Evolutionary conservation across 345 rosid species (phyloP).

Genomic region (Sisymbrium altissimum): DNA sequence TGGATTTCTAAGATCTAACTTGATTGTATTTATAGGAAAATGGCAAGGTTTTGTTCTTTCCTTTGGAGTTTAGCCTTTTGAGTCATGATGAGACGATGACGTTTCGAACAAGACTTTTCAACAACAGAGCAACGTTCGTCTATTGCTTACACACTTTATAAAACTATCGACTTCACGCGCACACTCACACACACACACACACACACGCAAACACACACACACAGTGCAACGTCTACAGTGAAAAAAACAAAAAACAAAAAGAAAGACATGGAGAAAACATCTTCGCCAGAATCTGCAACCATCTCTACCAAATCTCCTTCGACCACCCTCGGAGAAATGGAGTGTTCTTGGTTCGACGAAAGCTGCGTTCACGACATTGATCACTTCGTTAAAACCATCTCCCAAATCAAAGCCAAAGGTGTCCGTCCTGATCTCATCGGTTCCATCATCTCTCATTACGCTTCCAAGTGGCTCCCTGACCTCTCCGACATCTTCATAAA

Average conservation of each 20-base stretch:
- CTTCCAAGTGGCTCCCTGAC: slow-evolving; percentile 88
- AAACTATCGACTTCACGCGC: not conserved
- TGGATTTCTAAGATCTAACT: not conserved
- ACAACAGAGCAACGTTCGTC: slow-evolving; percentile 6
- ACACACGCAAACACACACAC: not conserved
- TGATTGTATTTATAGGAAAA: slow-evolving; percentile 16
- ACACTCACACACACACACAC: not conserved
- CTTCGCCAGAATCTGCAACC: slow-evolving; percentile 37
- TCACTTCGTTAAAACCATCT: slow-evolving; percentile 68
- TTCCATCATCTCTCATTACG: slow-evolving; percentile 72
- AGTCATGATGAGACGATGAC: slow-evolving; percentile 26
- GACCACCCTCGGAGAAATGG: slow-evolving; percentile 26
- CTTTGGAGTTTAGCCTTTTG: slow-evolving; percentile 3
- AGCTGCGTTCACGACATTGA: slow-evolving; percentile 77
- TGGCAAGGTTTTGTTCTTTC: slow-evolving; percentile 26
- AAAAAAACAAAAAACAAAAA: not conserved
- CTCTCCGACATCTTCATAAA: slow-evolving; percentile 37
- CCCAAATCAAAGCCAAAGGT: slow-evolving; percentile 71
- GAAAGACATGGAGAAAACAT: slow-evolving; percentile 43
- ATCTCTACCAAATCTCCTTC: slow-evolving; percentile 39
- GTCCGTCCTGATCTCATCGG: slow-evolving; percentile 80
- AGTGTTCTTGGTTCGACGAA: slow-evolving; percentile 56
- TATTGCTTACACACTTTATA: slow-evolving; percentile 4
- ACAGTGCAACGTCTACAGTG: not conserved
- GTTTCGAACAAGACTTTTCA: slow-evolving; percentile 24